Evolutionary conservation across 257 asterid species (phyloP).

Genomic region (Ehretia macrophylla): DNA sequence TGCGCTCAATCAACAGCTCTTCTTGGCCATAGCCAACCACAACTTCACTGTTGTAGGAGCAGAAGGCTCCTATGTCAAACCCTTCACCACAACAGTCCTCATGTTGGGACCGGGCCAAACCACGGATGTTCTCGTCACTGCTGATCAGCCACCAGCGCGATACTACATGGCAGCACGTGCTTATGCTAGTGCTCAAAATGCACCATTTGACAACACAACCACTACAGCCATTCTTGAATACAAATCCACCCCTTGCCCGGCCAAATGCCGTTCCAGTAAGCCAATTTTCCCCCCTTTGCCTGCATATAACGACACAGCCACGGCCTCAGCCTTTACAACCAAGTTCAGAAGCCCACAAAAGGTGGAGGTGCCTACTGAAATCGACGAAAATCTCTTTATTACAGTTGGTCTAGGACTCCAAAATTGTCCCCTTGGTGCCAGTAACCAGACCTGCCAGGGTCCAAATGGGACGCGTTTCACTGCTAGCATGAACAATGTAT

Average conservation of each 20-base stretch:
- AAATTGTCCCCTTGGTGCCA: constrained; percentile 53
- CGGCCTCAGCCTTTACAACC: constrained; percentile 65
- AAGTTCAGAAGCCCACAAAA: constrained; percentile 60
- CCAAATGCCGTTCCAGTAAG: constrained; percentile 21
- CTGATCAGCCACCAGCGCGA: constrained; percentile 59
- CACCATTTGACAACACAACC: constrained; percentile 86
- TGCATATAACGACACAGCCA: constrained; percentile 72
- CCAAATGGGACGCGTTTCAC: constrained; percentile 85
- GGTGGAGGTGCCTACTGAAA: constrained; percentile 53
- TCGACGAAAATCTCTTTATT: constrained; percentile 69
- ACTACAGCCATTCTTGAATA: constrained; percentile 85
- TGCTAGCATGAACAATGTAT: constrained; percentile 86
- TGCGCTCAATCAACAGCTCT: constrained; percentile 82
- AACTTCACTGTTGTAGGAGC: constrained; percentile 85
- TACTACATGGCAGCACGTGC: constrained; percentile 92
- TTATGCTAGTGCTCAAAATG: constrained; percentile 80
- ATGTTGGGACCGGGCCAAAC: constrained; percentile 98
- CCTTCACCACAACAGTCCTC: constrained; percentile 75
- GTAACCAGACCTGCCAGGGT: constrained; percentile 61
- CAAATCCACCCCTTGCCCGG: constrained; percentile 48
- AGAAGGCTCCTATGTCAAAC: constrained; percentile 73
- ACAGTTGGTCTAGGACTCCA: constrained; percentile 81
- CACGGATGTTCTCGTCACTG: constrained; percentile 76
- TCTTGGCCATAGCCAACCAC: constrained; percentile 81
- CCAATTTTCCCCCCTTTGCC: constrained; percentile 59